A percentile compares a stretch with the other conserved stretches of the same genome.
phyloP scores from a whole-genome alignment of 441 rosid species.

The Aquilaria agallochum region DNA sequence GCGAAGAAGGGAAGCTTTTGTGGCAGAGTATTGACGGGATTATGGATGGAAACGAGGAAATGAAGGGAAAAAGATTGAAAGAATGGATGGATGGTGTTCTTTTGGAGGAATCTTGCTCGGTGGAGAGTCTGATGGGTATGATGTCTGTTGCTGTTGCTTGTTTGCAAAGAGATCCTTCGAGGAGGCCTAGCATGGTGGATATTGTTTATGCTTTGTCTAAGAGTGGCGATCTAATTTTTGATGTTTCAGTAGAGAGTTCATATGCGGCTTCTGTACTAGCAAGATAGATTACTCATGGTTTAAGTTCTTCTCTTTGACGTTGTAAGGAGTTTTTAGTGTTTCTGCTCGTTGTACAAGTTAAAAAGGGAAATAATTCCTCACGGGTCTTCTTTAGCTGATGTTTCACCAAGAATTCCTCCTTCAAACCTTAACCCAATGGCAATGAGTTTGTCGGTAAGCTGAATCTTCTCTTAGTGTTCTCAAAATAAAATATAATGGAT shows the following conservation, averaged over 20 bases:
- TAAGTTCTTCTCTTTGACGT: not conserved
- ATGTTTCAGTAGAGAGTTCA: constrained; percentile 34
- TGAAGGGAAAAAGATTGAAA: constrained; percentile 25
- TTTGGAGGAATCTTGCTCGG: constrained; percentile 28
- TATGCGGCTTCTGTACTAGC: constrained; percentile 26
- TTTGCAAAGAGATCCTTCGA: constrained; percentile 41
- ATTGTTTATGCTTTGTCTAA: constrained; percentile 57
- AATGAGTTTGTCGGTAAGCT: no score
- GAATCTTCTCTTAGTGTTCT: no score
- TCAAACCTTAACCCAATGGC: no score
- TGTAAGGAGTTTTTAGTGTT: no score
- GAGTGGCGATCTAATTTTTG: constrained; percentile 44
- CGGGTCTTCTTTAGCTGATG: no score
- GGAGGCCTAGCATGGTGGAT: constrained; percentile 65
- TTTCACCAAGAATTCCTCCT: no score
- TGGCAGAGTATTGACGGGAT: constrained; percentile 36
- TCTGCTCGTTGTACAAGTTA: no score
- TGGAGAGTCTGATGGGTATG: constrained; percentile 47
- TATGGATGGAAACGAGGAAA: constrained; percentile 36
- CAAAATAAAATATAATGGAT: no score
- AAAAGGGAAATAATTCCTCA: no score
- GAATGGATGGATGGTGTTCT: constrained; percentile 41
- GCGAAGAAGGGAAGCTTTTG: constrained; percentile 42
- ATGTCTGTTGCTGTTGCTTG: constrained; percentile 52
- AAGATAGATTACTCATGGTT: constrained; percentile 21